Base-by-base conservation (phyloP, 805 yeast species). In the Ogataea nakhonphanomensis region DNA sequence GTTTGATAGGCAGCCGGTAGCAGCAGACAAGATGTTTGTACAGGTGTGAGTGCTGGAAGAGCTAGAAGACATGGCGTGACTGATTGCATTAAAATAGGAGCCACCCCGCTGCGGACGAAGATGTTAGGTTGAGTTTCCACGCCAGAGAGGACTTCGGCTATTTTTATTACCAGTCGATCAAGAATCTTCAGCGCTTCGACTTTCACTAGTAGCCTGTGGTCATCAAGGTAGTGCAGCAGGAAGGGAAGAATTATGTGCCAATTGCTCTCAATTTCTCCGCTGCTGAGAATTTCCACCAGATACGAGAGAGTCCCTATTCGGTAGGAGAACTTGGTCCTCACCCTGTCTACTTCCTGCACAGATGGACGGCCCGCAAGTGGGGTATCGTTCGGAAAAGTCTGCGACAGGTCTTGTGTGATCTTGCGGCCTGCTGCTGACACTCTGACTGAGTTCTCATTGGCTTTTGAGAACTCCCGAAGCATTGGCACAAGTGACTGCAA, bases 21-120 rank as follows among this genome's bases (percentile, higher is more conserved):
- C 2, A 60, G 45, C 8, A 17, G 1, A 1, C 33, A 21, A 7
- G 61, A 53, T 25, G 53, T 50, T 2, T 38, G 39, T 6, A 37
- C 45, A 1, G 66, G 59, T 3, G 64, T 59, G 12, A 56, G 49
- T 5, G 57, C 33, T 3, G 66, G 66, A 25, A 62, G 45, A 5
- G 61, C 47, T 23, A 62, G 35, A 10, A 62, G 33, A 25, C 56
- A 49, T 1, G 66, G 64, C 4, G 49, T 33, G 3, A 62, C 42
- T 2, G 58, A 35, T 8, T 48, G 57, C 14, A 43, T 48, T 7
- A 62, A 34, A 8, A 62, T 31, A 4, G 49, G 39, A 8, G 41
- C 43, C 5, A 59, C 43, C 9, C 54, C 57, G 3, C 35, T 33
- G 13, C 48, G 46, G 1, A 37, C 34, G 7, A 61, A 34, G 12